Evolutionary conservation across 73 alveolate species (phyloP).

Genomic region (Uronychia setigera): DNA sequence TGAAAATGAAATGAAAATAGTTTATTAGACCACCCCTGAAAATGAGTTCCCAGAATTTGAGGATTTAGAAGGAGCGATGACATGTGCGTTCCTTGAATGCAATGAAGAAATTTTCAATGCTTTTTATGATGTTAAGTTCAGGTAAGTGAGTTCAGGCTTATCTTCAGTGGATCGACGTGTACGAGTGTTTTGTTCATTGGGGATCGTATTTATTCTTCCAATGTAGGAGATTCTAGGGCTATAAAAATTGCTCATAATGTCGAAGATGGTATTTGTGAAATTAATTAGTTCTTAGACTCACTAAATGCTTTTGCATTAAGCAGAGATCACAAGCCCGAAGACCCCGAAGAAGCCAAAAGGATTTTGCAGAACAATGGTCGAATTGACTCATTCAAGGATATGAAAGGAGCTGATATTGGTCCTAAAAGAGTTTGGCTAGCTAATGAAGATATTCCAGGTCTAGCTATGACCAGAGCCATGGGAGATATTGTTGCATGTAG

Average conservation of each 20-base stretch:
- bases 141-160: neutral
- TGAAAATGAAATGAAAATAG: neutral
- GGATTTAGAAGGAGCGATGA: neutral
- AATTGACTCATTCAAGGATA: slow-evolving; percentile 12
- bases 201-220: slow-evolving; percentile 62
- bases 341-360: neutral
- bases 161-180: slow-evolving; percentile 1
- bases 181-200: neutral
- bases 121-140: neutral
- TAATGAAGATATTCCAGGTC: slow-evolving; percentile 61
- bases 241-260: slow-evolving; percentile 35
- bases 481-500: slow-evolving; percentile 46
- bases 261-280: neutral
- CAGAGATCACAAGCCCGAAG: slow-evolving; percentile 5
- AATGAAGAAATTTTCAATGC: neutral
- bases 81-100: neutral
- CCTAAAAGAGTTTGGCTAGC: slow-evolving; percentile 55
- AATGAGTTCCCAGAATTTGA: neutral
- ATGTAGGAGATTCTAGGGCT: slow-evolving; percentile 90
- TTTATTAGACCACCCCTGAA: neutral
- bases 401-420: slow-evolving; percentile 12
- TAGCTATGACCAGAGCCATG: slow-evolving; percentile 59
- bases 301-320: slow-evolving; percentile 9
- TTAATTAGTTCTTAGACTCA: slow-evolving; percentile 52
- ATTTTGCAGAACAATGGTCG: neutral